These are phyloP conservation scores for Xerocomus nothofagi DNA, from an alignment of 1,284 basidiomycete genomes.

Conservation along the genomic window DNA sequence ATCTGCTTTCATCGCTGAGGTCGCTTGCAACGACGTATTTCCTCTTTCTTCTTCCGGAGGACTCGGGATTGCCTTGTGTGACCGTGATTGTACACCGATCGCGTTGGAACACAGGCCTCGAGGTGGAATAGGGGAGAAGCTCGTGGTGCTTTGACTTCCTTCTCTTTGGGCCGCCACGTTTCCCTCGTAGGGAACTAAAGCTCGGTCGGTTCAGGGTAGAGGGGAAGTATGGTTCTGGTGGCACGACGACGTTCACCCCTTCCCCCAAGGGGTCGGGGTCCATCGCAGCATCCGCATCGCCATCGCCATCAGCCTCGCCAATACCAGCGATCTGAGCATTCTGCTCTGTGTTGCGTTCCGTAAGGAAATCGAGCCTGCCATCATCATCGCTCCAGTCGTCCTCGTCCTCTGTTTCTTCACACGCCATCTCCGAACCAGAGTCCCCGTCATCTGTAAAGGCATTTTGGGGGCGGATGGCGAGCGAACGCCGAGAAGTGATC, in stretches of 20 bases:
- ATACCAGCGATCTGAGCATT: slow-evolving; percentile 62
- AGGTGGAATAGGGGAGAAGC: slow-evolving; percentile 61
- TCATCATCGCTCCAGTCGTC: slow-evolving; percentile 56
- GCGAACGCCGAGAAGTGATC: slow-evolving; percentile 34
- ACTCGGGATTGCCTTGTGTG: slow-evolving; percentile 79
- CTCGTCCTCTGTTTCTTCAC: slow-evolving; percentile 47
- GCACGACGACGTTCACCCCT: slow-evolving; percentile 87
- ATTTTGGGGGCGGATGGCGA: slow-evolving; percentile 47
- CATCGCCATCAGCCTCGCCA: slow-evolving; percentile 40
- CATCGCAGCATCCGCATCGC: slow-evolving; percentile 46
- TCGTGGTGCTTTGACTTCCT: slow-evolving; percentile 63
- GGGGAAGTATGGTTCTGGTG: slow-evolving; percentile 78
- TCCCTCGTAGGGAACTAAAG: slow-evolving; percentile 35
- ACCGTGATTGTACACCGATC: slow-evolving; percentile 92
- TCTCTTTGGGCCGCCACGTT: slow-evolving; percentile 53
- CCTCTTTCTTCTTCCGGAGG: slow-evolving; percentile 57
- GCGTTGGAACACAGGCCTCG: slow-evolving; percentile 82
- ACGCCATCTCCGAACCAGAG: slow-evolving; percentile 54
- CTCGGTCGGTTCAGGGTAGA: slow-evolving; percentile 57
- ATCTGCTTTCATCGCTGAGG: slow-evolving; percentile 88
- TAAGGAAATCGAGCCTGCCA: slow-evolving; percentile 69
- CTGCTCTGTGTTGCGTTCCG: slow-evolving; percentile 67
- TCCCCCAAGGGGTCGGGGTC: slow-evolving; percentile 80
- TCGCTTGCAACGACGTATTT: slow-evolving; percentile 92
- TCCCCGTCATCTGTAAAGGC: slow-evolving; percentile 55